Percentiles rank a stretch among this genome's conserved stretches.
Conservation (phyloP, 2,329 filamentous ascomycete genomes). For the Didymella arachidicola region DNA sequence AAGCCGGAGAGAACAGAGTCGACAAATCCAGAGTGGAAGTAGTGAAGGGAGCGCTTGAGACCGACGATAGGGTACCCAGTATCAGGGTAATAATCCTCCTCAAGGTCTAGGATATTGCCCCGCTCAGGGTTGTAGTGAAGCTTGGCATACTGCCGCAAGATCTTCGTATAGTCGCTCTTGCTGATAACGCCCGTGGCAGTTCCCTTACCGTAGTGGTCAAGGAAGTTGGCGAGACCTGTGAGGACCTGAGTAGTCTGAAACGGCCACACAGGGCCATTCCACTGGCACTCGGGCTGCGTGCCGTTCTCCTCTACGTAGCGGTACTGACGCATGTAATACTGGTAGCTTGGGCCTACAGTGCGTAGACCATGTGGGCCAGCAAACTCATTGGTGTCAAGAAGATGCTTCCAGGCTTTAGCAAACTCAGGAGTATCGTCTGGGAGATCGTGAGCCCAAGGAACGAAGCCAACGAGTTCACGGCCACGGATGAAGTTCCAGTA, state of each 20-base stretch:
- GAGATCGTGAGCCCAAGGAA: conserved; percentile 55
- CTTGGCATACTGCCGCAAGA: conserved; percentile 52
- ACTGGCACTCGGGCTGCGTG: conserved; percentile 53
- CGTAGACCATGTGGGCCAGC: conserved; percentile 50
- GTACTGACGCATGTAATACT: conserved; percentile 57
- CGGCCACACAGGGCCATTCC: conserved; percentile 57
- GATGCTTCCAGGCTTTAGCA: conserved; percentile 50
- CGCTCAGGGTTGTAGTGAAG: conserved; percentile 51
- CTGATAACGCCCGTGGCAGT: conserved; percentile 33
- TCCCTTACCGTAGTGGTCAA: conserved; percentile 52
- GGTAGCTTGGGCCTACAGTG: conserved; percentile 55
- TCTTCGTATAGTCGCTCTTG: conserved; percentile 47
- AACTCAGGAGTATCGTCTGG: conserved; percentile 51
- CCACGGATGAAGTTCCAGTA: conserved; percentile 55
- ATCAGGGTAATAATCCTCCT: conserved; percentile 57
- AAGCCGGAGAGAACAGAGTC: conserved; percentile 54
- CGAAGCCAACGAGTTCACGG: conserved; percentile 54
- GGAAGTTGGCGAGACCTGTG: conserved; percentile 53
- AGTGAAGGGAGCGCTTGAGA: conserved; percentile 54
- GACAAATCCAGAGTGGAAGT: conserved; percentile 57
- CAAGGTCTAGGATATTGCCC: conserved; percentile 47
- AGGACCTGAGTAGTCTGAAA: conserved; percentile 55
- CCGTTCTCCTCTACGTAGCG: conserved; percentile 46
- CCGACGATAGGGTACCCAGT: conserved; percentile 54
- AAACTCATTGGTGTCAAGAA: conserved; percentile 47